Base-by-base conservation (phyloP, 2,329 filamentous ascomycete genomes). In the Cladobotryum protrusum region DNA sequence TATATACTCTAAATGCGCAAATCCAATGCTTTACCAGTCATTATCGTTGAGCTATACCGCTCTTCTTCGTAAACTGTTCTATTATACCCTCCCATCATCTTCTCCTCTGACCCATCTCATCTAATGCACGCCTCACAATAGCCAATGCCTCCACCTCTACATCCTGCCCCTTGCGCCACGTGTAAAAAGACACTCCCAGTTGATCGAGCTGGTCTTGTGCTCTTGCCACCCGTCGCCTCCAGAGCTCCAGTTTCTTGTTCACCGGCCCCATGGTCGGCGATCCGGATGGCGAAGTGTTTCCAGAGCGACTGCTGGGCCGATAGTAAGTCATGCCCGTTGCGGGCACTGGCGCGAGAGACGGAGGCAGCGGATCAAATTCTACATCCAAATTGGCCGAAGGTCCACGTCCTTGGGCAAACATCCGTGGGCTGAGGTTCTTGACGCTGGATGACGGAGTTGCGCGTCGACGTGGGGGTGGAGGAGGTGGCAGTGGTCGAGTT, bases 181-280 rank as follows among this genome's bases (percentile, higher is more conserved):
- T 88, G 55, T 86, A 81, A 34, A 93, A 63, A 56, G 77, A 70
- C 1, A 93, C 85, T 4, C 85, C 85, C 36, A 82, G 72, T 5
- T 73, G 70, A n/a, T 80, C 78, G 9, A 92, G 72, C 36, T 72
- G 67, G 29, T 81, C 71, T 55, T 86, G 81, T 3, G 87, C 87
- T 41, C 79, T 72, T 39, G 76, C 77, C 70, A 87, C 79, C 37
- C 88, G 72, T 49, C 83, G 77, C 54, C 76, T 74, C 88, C 87
- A 93, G 43, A 89, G 61, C 52, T 85, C 83, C 49, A 89, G 72
- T 56, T 87, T 85, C 69, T 86, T 89, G 64, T 81, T 88, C 12
- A 70, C 62, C 2, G 72, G 66, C 1, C 64, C 63, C 15, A 66
- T 50, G 0, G 57, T 64, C 1, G 68, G 68, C 2, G 67, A 71